Evolutionary conservation across 1,284 basidiomycete genomes (phyloP).

Genomic region (Wolfiporia cocos): DNA sequence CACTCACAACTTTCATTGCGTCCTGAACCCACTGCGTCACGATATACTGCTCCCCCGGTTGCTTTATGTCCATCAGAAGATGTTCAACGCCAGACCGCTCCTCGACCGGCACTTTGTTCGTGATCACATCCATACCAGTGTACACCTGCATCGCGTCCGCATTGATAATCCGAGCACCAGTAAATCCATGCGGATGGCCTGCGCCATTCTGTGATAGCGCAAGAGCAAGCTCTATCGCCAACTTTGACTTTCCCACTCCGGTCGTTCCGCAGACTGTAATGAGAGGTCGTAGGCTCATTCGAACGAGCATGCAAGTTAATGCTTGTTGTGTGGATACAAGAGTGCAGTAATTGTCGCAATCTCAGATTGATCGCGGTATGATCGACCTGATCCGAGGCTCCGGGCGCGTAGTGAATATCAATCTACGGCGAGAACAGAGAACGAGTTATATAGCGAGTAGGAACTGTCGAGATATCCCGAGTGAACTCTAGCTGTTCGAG

Average conservation of each 20-base stretch:
- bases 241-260: conserved; percentile 93
- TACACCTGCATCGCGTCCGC: conserved; percentile 99
- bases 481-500: too few relatives aligned
- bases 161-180: conserved; percentile 78
- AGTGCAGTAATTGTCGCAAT: too few relatives aligned
- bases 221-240: conserved; percentile 85
- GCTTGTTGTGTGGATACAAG: too few relatives aligned
- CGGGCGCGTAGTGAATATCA: too few relatives aligned
- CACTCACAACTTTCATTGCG: conserved; percentile 59
- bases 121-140: conserved; percentile 89
- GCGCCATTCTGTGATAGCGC: conserved; percentile 32
- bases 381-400: too few relatives aligned
- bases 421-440: too few relatives aligned
- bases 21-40: conserved; percentile 84
- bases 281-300: conserved; percentile 40
- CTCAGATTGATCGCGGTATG: too few relatives aligned
- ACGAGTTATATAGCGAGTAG: too few relatives aligned
- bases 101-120: conserved; percentile 82
- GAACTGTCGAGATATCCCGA: too few relatives aligned
- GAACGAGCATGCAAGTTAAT: neutral
- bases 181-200: conserved; percentile 35
- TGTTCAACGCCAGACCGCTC: conserved; percentile 86
- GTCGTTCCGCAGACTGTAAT: conserved; percentile 92
- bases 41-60: conserved; percentile 82
- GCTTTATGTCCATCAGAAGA: conserved; percentile 83